phyloP scores from a whole-genome alignment of 768 basidiomycete genomes.

The Auriculariales sp. region DNA sequence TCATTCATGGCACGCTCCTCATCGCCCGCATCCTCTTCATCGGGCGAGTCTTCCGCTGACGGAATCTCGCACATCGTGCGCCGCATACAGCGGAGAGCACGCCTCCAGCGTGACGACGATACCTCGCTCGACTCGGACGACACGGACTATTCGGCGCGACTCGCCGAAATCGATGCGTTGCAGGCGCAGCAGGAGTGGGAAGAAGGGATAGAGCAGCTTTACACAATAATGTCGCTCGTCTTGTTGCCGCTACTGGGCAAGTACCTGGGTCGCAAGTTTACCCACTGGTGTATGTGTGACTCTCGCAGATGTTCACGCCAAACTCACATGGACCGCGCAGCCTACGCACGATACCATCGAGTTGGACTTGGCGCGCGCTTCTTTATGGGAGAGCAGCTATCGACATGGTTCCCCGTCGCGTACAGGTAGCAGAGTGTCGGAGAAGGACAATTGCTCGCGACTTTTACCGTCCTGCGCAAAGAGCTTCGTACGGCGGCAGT shows the following conservation, averaged over 20 bases:
- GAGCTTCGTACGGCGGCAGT: no score
- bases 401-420: no score
- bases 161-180: constrained; percentile 14
- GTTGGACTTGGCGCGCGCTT: neutral
- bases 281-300: constrained; percentile 58
- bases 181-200: constrained; percentile 84
- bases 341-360: neutral
- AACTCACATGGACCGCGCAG: neutral
- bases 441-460: no score
- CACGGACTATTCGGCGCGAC: constrained; percentile 50
- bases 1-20: neutral
- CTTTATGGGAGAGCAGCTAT: neutral
- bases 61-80: neutral
- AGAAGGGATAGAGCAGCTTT: constrained; percentile 74
- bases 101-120: no score
- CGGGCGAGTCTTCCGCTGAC: neutral
- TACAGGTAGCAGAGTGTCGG: no score
- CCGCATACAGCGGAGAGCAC: neutral
- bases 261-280: constrained; percentile 76
- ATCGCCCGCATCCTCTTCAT: neutral
- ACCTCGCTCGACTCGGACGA: constrained; percentile 33
- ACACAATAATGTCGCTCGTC: constrained; percentile 65
- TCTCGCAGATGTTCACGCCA: neutral
- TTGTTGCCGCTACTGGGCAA: constrained; percentile 79
- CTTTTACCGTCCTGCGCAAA: no score